Evolutionary conservation across 768 basidiomycete species (phyloP).

Genomic region (Termitomyces sp.): DNA sequence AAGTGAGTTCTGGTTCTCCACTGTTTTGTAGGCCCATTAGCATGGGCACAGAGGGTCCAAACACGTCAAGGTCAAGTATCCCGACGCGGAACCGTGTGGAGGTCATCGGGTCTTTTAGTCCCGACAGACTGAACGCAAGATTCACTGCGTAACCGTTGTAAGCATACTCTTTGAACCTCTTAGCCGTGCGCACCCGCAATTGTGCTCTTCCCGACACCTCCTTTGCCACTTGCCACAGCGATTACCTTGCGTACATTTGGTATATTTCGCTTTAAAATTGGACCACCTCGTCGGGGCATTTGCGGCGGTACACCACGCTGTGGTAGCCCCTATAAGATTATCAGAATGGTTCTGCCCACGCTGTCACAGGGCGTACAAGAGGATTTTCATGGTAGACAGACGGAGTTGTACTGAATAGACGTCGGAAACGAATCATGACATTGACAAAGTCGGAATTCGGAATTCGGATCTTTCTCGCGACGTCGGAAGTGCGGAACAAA

Average conservation of each 20-base stretch:
- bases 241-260: conserved; percentile 77
- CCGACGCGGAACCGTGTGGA: conserved; percentile 61
- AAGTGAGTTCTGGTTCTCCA: conserved; percentile 74
- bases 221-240: conserved; percentile 89
- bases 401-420: neutral
- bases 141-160: conserved; percentile 46
- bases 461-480: too few species aligned
- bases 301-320: conserved; percentile 38
- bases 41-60: conserved; percentile 91
- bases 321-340: conserved; percentile 22
- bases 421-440: neutral
- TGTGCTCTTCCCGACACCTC: conserved; percentile 87
- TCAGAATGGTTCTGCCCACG: neutral
- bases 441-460: too few species aligned
- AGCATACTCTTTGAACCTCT: neutral
- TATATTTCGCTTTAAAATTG: conserved; percentile 49
- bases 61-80: conserved; percentile 90
- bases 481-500: too few species aligned
- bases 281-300: conserved; percentile 53
- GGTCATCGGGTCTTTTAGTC: conserved; percentile 28
- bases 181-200: conserved; percentile 59
- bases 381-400: conserved; percentile 15
- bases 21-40: conserved; percentile 81
- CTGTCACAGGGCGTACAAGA: conserved; percentile 5
- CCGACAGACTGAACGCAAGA: conserved; percentile 69